Evolutionary conservation across 2,329 filamentous ascomycete genomes (phyloP).

Genomic region (Orbilia quercus): DNA sequence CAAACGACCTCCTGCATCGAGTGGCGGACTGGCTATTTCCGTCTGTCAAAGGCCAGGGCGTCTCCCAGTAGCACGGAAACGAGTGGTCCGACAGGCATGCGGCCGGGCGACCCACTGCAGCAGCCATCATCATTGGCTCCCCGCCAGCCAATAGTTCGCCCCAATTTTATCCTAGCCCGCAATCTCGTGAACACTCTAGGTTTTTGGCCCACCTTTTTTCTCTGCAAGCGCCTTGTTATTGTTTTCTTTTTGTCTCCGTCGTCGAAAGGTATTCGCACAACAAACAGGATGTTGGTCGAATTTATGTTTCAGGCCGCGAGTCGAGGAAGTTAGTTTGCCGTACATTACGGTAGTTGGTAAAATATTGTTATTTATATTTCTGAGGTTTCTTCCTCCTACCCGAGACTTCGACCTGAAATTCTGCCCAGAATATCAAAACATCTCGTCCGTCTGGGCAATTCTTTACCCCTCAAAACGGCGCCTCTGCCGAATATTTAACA

Average conservation of each 20-base stretch:
- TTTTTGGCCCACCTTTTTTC: conserved; percentile 36
- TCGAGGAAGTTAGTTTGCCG: background rate
- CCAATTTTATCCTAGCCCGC: conserved; percentile 31
- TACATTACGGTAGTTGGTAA: too few relatives aligned
- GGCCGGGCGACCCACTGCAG: conserved; percentile 14
- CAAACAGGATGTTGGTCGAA: background rate
- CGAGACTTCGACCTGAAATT: conserved; percentile 17
- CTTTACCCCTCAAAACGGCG: conserved; percentile 31
- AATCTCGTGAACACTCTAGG: conserved; percentile 15
- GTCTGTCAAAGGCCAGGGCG: conserved; percentile 20
- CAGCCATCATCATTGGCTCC: conserved; percentile 22
- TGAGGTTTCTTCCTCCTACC: conserved; percentile 1
- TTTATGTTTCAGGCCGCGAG: conserved; percentile 21
- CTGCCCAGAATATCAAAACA: conserved; percentile 9
- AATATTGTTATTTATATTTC: conserved; percentile 49
- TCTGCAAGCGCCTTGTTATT: conserved; percentile 38
- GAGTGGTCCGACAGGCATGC: conserved; percentile 33
- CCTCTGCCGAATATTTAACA: conserved; percentile 25
- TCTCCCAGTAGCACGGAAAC: conserved; percentile 31
- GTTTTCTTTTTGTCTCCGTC: conserved; percentile 10
- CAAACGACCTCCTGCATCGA: conserved; percentile 1
- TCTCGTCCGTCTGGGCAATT: conserved; percentile 8
- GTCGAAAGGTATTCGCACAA: background rate
- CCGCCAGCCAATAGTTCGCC: conserved; percentile 5
- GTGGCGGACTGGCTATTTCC: background rate